Evolutionary conservation across 441 rosid genomes (phyloP).

Genomic region (Breynia disticha): DNA sequence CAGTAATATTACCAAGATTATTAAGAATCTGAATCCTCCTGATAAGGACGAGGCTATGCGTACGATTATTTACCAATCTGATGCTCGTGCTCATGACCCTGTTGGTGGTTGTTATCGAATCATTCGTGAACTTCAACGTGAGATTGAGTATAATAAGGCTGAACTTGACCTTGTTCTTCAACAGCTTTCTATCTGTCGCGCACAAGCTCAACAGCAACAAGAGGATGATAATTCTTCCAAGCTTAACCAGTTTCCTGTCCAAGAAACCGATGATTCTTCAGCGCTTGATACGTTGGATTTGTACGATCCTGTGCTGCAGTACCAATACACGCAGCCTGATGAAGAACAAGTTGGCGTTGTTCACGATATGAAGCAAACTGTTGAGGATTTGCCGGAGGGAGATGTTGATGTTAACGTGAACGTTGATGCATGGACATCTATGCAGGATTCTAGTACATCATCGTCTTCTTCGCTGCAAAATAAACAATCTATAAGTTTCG

Average conservation of each 20-base stretch:
- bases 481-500: conserved; percentile 14
- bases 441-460: conserved; percentile 28
- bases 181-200: conserved; percentile 57
- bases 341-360: conserved; percentile 25
- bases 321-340: conserved; percentile 6
- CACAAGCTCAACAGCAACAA: conserved; percentile 33
- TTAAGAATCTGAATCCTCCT: conserved; percentile 45
- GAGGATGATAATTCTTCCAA: conserved; percentile 7
- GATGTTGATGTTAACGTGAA: conserved; percentile 6
- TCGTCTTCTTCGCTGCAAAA: conserved; percentile 24
- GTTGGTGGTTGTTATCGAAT: conserved; percentile 72
- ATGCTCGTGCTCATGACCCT: conserved; percentile 84
- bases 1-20: conserved; percentile 78
- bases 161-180: conserved; percentile 77
- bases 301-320: conserved; percentile 22
- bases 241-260: conserved; percentile 20
- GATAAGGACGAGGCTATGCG: conserved; percentile 79
- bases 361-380: conserved; percentile 2
- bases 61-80: conserved; percentile 73
- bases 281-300: conserved; percentile 23
- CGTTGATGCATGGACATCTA: conserved; percentile 22
- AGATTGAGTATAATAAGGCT: conserved; percentile 51
- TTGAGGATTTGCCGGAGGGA: conserved; percentile 24
- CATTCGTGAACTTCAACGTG: conserved; percentile 56
- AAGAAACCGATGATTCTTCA: conserved; percentile 24